Percentiles rank a stretch among this genome's conserved stretches.
These are phyloP conservation scores for Fusarium sp. DNA, from an alignment of 2,329 filamentous ascomycete genomes.

Conservation along the genomic window DNA sequence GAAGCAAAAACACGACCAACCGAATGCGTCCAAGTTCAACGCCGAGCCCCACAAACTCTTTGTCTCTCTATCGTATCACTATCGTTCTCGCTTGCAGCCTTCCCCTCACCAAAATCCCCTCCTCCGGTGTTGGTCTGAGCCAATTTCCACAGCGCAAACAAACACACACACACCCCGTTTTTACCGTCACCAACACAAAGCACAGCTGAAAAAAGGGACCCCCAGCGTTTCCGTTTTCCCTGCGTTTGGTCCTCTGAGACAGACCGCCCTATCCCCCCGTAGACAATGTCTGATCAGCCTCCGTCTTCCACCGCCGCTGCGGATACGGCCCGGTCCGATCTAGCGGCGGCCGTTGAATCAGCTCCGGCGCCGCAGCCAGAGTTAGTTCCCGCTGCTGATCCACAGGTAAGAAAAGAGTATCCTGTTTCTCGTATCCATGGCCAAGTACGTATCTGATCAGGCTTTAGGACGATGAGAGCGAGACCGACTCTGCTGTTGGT, in stretches of 20 bases:
- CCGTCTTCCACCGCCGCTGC: neutral
- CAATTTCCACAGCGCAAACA: neutral
- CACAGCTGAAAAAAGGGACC: neutral
- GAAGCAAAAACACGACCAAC: neutral
- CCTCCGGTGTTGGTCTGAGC: neutral
- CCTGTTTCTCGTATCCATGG: neutral
- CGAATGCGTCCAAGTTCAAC: neutral
- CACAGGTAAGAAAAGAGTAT: slow-evolving; percentile 14
- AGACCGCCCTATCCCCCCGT: neutral
- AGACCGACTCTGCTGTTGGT: slow-evolving; percentile 34
- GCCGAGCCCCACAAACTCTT: neutral
- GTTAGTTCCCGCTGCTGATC: slow-evolving; percentile 37
- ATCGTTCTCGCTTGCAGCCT: neutral
- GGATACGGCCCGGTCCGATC: slow-evolving; percentile 26
- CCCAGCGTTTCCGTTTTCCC: neutral
- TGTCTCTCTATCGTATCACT: neutral
- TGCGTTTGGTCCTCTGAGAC: neutral
- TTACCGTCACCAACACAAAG: slow-evolving; percentile 1
- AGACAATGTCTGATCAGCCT: slow-evolving; percentile 22
- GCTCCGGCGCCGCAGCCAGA: slow-evolving; percentile 31
- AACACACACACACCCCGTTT: neutral
- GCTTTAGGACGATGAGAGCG: slow-evolving; percentile 13
- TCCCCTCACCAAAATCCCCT: slow-evolving; percentile 7
- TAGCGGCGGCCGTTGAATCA: slow-evolving; percentile 24
- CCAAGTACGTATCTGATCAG: neutral